phyloP scores from a whole-genome alignment of 768 basidiomycete species.

The Tylopilus sp. region DNA sequence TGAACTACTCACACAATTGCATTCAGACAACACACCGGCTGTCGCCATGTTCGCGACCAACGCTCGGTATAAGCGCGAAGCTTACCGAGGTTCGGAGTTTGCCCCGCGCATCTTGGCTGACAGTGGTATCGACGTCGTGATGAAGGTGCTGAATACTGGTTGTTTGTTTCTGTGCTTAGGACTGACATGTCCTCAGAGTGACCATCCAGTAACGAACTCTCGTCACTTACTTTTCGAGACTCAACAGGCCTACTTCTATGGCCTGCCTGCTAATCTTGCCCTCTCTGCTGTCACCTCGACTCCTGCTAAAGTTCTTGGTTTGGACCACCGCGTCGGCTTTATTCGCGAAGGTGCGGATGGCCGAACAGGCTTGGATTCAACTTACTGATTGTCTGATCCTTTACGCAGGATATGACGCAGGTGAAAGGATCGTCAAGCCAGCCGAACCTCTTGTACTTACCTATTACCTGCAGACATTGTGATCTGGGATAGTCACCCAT shows the following conservation, averaged over 20 bases:
- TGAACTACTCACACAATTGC: neutral
- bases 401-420: conserved; percentile 64
- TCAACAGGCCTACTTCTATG: conserved; percentile 68
- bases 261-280: conserved; percentile 61
- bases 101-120: conserved; percentile 59
- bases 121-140: conserved; percentile 52
- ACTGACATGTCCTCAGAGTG: conserved; percentile 37
- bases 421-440: conserved; percentile 25
- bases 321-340: conserved; percentile 74
- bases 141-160: conserved; percentile 48
- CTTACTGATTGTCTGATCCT: neutral
- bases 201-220: conserved; percentile 53
- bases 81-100: conserved; percentile 64
- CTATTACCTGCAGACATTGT: conserved; percentile 51
- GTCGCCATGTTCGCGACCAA: conserved; percentile 81
- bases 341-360: conserved; percentile 42
- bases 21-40: conserved; percentile 55
- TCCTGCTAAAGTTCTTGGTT: conserved; percentile 66
- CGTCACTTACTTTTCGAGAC: conserved; percentile 57
- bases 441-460: neutral
- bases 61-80: conserved; percentile 60
- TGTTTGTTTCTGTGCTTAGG: conserved; percentile 1
- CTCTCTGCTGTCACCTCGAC: conserved; percentile 68
- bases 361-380: neutral
- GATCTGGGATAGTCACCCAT: conserved; percentile 75